Percentiles rank a stretch among this genome's conserved stretches.
These are phyloP conservation scores for Exophiala xenobiotica DNA, from an alignment of 2,329 filamentous ascomycete genomes.

Conservation along the genomic window DNA sequence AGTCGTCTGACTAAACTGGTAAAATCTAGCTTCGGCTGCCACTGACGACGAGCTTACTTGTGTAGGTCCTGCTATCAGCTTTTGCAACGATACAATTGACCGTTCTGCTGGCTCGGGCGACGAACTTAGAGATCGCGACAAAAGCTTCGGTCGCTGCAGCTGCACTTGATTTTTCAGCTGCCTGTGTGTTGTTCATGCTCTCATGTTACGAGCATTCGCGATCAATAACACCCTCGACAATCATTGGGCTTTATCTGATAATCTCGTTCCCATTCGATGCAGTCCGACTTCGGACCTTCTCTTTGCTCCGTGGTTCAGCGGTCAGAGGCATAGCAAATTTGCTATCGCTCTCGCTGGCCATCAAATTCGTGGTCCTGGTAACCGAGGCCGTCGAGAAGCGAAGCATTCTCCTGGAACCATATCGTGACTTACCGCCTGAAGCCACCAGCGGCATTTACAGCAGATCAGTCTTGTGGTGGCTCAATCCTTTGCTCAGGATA, in stretches of 20 bases:
- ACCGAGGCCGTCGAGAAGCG: conserved; percentile 50
- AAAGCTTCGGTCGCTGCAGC: conserved; percentile 21
- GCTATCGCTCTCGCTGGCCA: conserved; percentile 42
- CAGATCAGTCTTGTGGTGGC: conserved; percentile 53
- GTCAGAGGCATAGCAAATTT: conserved; percentile 41
- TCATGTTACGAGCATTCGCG: conserved; percentile 34
- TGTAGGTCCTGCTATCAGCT: conserved; percentile 22
- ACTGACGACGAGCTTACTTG: conserved; percentile 6
- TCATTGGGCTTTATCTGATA: conserved; percentile 42
- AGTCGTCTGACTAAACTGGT: conserved; percentile 27
- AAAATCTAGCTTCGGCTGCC: conserved; percentile 1
- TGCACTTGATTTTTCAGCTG: conserved; percentile 25
- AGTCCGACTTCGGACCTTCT: conserved; percentile 41
- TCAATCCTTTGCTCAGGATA: conserved; percentile 51
- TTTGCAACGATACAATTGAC: conserved; percentile 40
- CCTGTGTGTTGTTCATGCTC: conserved; percentile 26
- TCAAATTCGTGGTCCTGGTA: conserved; percentile 46
- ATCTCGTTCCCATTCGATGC: conserved; percentile 44
- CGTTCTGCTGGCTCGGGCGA: conserved; percentile 35
- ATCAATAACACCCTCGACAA: conserved; percentile 34
- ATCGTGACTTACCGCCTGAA: conserved; percentile 48
- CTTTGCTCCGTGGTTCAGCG: conserved; percentile 6
- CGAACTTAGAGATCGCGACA: conserved; percentile 20
- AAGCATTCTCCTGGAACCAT: conserved; percentile 40
- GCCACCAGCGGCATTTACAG: conserved; percentile 54